These are phyloP conservation scores for Akanthomyces uredinophilus DNA, from an alignment of 2,329 filamentous ascomycete species.

Conservation along the genomic window DNA sequence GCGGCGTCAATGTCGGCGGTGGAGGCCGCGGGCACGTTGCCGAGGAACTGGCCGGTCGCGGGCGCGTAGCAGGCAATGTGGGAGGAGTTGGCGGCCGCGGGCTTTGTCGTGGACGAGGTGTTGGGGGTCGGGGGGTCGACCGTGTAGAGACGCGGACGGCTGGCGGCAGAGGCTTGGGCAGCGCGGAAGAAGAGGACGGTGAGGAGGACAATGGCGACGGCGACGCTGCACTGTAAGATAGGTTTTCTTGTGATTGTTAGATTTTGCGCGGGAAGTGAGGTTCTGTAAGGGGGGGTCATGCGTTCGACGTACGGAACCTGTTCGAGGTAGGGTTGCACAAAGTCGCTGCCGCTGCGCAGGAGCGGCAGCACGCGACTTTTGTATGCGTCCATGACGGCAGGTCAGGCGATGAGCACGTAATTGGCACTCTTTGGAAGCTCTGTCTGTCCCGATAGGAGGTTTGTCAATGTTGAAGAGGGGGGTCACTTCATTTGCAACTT, in stretches of 20 bases:
- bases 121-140: slow-evolving; percentile 55
- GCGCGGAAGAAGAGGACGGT: slow-evolving; percentile 28
- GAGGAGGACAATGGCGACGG: slow-evolving; percentile 26
- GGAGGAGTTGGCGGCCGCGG: slow-evolving; percentile 57
- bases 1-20: slow-evolving; percentile 72
- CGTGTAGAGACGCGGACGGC: slow-evolving; percentile 50
- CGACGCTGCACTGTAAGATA: slow-evolving; percentile 25
- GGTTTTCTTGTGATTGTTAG: slow-evolving; percentile 20
- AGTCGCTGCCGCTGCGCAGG: not conserved
- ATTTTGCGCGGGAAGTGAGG: not conserved
- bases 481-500: slow-evolving; percentile 1
- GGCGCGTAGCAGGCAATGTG: slow-evolving; percentile 83
- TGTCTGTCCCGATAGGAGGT: too few species aligned
- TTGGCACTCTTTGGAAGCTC: not conserved
- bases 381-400: slow-evolving; percentile 9
- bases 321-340: slow-evolving; percentile 11
- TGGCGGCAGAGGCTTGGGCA: slow-evolving; percentile 27
- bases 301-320: slow-evolving; percentile 8
- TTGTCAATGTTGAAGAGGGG: not conserved
- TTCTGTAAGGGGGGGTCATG: not conserved
- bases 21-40: slow-evolving; percentile 71
- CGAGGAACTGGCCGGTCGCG: slow-evolving; percentile 80
- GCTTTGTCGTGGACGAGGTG: slow-evolving; percentile 52
- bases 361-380: slow-evolving; percentile 9
- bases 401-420: not conserved